Evolutionary conservation across 306 rosid species (phyloP).

Genomic region (Cyclanthera cordifolia): DNA sequence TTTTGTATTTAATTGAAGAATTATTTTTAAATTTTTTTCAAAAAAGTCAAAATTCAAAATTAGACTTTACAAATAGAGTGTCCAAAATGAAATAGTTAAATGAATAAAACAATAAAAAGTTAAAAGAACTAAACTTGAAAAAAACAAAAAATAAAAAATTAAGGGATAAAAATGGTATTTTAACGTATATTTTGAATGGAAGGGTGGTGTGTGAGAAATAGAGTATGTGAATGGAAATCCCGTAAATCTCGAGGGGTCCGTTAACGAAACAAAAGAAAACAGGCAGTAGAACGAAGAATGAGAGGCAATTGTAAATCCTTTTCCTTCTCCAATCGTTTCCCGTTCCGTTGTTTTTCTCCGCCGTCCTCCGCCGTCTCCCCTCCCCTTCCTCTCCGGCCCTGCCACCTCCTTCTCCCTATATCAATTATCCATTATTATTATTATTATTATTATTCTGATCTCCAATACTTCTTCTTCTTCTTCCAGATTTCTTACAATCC

Average conservation of each 20-base stretch:
- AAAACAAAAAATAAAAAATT: too few species aligned
- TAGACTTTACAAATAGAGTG: too few species aligned
- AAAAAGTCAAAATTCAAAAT: too few species aligned
- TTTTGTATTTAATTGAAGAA: too few species aligned
- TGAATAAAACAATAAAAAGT: too few species aligned
- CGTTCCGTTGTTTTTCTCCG: too few species aligned
- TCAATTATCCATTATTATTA: neutral
- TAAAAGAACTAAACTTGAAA: too few species aligned
- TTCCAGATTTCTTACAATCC: neutral
- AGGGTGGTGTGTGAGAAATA: too few species aligned
- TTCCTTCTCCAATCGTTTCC: neutral
- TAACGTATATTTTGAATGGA: too few species aligned
- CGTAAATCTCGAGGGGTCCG: conserved; percentile 7
- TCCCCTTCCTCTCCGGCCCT: neutral
- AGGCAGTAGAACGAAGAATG: neutral
- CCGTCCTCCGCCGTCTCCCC: neutral
- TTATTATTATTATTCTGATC: neutral
- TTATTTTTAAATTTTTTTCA: too few species aligned
- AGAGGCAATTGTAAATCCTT: neutral
- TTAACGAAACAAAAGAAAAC: conserved; percentile 1
- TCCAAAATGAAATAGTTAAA: too few species aligned
- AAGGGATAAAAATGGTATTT: too few species aligned
- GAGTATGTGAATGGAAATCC: conserved; percentile 1
- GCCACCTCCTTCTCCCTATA: neutral
- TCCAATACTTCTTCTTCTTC: neutral